Base-by-base conservation (phyloP, 148 eudicot species). In the Rhododendron ovatum region DNA sequence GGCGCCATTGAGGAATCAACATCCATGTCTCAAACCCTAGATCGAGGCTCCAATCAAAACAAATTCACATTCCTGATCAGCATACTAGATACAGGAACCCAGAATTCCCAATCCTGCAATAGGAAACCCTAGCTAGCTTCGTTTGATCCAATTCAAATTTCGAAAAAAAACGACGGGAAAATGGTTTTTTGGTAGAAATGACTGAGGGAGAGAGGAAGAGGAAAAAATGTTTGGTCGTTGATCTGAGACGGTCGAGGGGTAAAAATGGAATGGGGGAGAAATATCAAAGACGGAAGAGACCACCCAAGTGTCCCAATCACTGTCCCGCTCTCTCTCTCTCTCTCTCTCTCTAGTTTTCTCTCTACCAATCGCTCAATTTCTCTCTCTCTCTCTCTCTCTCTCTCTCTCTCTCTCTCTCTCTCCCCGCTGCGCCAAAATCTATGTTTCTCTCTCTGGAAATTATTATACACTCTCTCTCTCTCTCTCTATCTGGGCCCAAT, bases 1-100 rank as follows among this genome's bases (percentile, higher is more conserved):
- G 92, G 71, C 83, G 85, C 85, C 84, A 91, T 87, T 83, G 92
- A 84, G 81, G 95, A 89, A 92, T 94, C 97, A 8, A 93, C 93
- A 80, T 94, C 97, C 97, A 94, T 94, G 26, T 79, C 82, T 48
- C 51, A 67, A 76, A 39, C 35, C 51, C 81, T 76, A 82, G 84
- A 86, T 82, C 88, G 84, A 69, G 53, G 88, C 75, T 61, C 53
- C 15, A 61, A 85, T 85, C 63, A 37, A 17, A n/a, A 28, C 50
- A 17, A 53, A 85, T 78, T 85, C n/a, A 41, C 77, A 61, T 85
- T 43, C 67, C 28, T 85, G 45, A 85, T 59, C 86, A 84, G 17
- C 86, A 76, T 84, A 24, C 39, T 75, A 51, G 26, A 33, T 73
- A 26, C 30, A 50, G 51, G 22, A 15, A 20, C 63, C 76, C 18